Evolutionary conservation across 805 yeast genomes (phyloP).

Genomic region (Sungouiozyma ichnusensis): DNA sequence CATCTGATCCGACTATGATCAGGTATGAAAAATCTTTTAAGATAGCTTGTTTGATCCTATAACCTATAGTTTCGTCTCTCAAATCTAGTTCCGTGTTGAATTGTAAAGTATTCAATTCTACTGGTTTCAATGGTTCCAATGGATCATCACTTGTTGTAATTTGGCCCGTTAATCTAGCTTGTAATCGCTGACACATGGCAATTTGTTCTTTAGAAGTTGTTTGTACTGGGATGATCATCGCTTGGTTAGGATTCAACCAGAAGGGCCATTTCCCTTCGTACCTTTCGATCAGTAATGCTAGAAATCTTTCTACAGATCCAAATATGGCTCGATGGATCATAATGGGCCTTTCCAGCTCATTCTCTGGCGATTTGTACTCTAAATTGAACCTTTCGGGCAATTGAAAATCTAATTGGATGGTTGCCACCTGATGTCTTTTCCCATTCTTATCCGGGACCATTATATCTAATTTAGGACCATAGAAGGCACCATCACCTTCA

Average conservation of each 20-base stretch:
- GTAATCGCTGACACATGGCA: conserved; percentile 42
- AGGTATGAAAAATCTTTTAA: conserved; percentile 66
- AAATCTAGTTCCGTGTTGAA: conserved; percentile 70
- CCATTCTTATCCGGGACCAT: conserved; percentile 68
- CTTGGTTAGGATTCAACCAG: conserved; percentile 92
- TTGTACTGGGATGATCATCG: conserved; percentile 70
- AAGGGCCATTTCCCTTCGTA: conserved; percentile 94
- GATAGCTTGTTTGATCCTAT: conserved; percentile 70
- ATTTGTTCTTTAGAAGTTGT: conserved; percentile 37
- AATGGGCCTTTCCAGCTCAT: conserved; percentile 59
- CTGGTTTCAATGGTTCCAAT: conserved; percentile 30
- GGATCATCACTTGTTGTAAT: conserved; percentile 12
- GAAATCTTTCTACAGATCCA: conserved; percentile 87
- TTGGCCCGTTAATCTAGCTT: conserved; percentile 39
- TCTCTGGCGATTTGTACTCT: conserved; percentile 48
- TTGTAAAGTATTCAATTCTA: conserved; percentile 47
- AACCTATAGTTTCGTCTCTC: conserved; percentile 70
- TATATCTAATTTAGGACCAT: conserved; percentile 94
- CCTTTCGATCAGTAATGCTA: conserved; percentile 85
- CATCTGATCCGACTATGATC: conserved; percentile 81
- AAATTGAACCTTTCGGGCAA: conserved; percentile 77
- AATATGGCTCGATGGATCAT: conserved; percentile 93
- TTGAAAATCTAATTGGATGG: conserved; percentile 91
- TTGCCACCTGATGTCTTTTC: conserved; percentile 87
- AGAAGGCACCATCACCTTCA: conserved; percentile 92